Percentiles rank a stretch among this genome's conserved stretches.
Evolutionary conservation across 2,329 filamentous ascomycete species (phyloP).

Genomic region (Rutstroemia sp.): DNA sequence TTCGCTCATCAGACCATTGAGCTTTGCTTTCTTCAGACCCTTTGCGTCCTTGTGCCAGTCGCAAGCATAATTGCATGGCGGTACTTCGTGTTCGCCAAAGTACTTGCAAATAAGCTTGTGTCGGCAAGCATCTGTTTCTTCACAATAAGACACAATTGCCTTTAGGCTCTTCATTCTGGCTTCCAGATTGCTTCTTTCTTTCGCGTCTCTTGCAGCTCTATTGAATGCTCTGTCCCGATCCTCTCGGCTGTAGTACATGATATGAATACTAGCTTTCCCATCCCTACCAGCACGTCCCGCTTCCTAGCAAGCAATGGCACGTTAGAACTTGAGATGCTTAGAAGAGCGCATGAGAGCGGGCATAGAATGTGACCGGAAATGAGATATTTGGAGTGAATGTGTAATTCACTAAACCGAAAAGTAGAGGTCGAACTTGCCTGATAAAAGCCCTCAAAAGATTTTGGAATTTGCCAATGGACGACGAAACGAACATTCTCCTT

Average conservation of each 20-base stretch:
- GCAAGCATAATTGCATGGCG: conserved; percentile 65
- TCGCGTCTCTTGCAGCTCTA: conserved; percentile 43
- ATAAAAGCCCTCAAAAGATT: conserved; percentile 93
- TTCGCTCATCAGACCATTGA: conserved; percentile 48
- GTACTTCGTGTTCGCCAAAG: conserved; percentile 58
- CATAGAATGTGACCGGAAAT: too few species aligned
- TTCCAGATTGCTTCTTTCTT: conserved; percentile 37
- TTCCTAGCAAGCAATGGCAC: conserved; percentile 39
- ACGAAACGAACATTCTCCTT: conserved; percentile 94
- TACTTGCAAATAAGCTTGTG: conserved; percentile 70
- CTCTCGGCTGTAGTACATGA: conserved; percentile 85
- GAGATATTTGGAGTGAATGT: too few species aligned
- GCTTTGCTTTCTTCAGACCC: conserved; percentile 50
- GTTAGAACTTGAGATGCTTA: too few species aligned
- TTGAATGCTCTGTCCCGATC: conserved; percentile 67
- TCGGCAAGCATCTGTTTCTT: conserved; percentile 64
- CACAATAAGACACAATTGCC: conserved; percentile 72
- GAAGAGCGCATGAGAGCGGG: too few species aligned
- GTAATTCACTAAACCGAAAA: too few species aligned
- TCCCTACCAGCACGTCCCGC: conserved; percentile 86
- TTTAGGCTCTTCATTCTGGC: conserved; percentile 56
- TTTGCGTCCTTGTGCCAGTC: conserved; percentile 67
- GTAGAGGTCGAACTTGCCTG: conserved; percentile 37
- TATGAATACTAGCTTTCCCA: conserved; percentile 77
- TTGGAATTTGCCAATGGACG: conserved; percentile 87